These are phyloP conservation scores for Phialemoniopsis sp. DNA, from an alignment of 2,329 filamentous ascomycete species.

Conservation along the genomic window DNA sequence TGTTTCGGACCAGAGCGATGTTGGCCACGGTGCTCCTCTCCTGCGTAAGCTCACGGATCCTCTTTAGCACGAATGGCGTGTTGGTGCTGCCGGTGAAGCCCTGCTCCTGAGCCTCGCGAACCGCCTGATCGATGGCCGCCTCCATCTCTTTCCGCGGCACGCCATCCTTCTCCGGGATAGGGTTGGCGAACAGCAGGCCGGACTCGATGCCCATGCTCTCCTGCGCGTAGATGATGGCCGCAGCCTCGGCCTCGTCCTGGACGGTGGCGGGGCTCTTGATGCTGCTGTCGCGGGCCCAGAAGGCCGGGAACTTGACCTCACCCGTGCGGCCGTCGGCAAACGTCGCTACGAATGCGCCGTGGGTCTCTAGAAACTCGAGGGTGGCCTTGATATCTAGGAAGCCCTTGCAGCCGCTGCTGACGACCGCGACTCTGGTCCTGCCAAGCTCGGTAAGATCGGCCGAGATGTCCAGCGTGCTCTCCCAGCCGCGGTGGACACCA, in stretches of 20 bases:
- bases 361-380: slow-evolving; percentile 70
- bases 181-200: slow-evolving; percentile 85
- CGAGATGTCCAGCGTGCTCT: slow-evolving; percentile 87
- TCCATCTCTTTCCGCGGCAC: slow-evolving; percentile 72
- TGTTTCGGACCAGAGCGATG: slow-evolving; percentile 52
- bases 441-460: slow-evolving; percentile 94
- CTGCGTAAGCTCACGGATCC: slow-evolving; percentile 75
- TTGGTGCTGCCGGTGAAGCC: slow-evolving; percentile 71
- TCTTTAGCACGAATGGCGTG: slow-evolving; percentile 76
- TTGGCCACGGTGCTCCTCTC: slow-evolving; percentile 73
- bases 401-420: slow-evolving; percentile 90
- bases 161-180: slow-evolving; percentile 66
- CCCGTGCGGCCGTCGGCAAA: slow-evolving; percentile 78
- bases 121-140: slow-evolving; percentile 61
- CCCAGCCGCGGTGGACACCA: slow-evolving; percentile 86
- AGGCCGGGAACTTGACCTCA: slow-evolving; percentile 81
- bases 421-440: slow-evolving; percentile 79
- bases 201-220: slow-evolving; percentile 67
- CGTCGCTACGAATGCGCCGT: slow-evolving; percentile 78
- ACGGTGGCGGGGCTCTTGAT: slow-evolving; percentile 73
- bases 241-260: slow-evolving; percentile 73
- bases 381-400: slow-evolving; percentile 91
- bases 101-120: slow-evolving; percentile 59
- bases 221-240: slow-evolving; percentile 82
- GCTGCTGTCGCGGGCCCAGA: slow-evolving; percentile 87